Base-by-base conservation (phyloP, 176 grass and related monocot genomes). In the Alloteropsis semialata region DNA sequence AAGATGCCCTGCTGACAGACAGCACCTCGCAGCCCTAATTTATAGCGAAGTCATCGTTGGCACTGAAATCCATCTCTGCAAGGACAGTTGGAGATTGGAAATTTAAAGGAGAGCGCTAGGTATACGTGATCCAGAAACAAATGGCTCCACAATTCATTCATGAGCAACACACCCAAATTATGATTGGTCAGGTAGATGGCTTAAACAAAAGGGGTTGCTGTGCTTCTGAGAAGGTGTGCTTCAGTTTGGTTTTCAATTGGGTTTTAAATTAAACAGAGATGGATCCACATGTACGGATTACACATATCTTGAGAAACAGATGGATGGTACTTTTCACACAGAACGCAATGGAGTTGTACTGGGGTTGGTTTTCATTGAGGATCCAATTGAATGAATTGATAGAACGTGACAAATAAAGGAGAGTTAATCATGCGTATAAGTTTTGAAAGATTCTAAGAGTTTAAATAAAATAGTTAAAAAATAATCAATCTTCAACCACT, bases 1-100 rank as follows among this genome's bases (percentile, higher is more conserved):
- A 85, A 79, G 84, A 86, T 86, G 67, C 84, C 65, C 65, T 63
- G 65, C 65, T 72, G 75, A 72, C 75, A 72, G 32, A 4, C 42
- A 72, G 43, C 32, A 61, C 65, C 29, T 60, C 29, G 38, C 21
- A 48, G 37, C 29, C n/a, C 50, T 84, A 36, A 25, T 84, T 33
- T 67, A 44, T 43, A 60, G 51, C 32, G 8, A 11, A 33, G 30
- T 72, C 65, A 72, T 60, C 41, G 84, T 79, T 85, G 32, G 42
- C 54, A 28, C 84, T 79, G 54, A 78, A 82, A 73, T 73, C 15
- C 65, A 36, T 41, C 54, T n/a, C 54, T 49, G 55, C 43, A 51
- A 41, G 65, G 16, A 79, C 65, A 51, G 65, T 41, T 63, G 75
- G 53, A 30, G 32, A 79, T 62, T 41, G n/a, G 17, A 77, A 69